A percentile compares a stretch with the other conserved stretches of the same genome.
These are phyloP conservation scores for Microsporum ferrugineum DNA, from an alignment of 2,329 filamentous ascomycete species.

Conservation along the genomic window DNA sequence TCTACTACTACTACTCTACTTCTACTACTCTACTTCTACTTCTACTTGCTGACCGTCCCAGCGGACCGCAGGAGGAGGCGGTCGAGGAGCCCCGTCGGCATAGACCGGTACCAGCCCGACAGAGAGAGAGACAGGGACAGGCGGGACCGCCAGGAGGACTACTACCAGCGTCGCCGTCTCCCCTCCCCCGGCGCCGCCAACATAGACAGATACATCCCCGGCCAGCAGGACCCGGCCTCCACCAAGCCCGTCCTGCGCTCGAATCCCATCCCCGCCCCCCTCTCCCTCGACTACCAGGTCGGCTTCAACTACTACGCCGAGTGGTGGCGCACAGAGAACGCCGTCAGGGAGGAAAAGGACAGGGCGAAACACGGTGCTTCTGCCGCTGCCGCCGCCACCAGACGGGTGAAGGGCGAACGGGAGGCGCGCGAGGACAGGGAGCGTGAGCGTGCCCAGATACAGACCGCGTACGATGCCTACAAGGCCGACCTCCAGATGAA, in stretches of 20 bases:
- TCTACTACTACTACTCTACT: background rate
- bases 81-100: conserved; percentile 50
- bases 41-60: conserved; percentile 4
- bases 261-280: conserved; percentile 51
- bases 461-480: conserved; percentile 53
- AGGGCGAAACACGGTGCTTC: conserved; percentile 45
- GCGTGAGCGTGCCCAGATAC: conserved; percentile 51
- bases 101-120: conserved; percentile 52
- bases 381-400: conserved; percentile 36
- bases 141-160: conserved; percentile 46
- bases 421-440: conserved; percentile 52
- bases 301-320: conserved; percentile 58
- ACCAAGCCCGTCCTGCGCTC: conserved; percentile 41
- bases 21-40: background rate
- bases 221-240: conserved; percentile 37
- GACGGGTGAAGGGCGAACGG: conserved; percentile 50
- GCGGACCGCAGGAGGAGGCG: conserved; percentile 37
- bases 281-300: conserved; percentile 54
- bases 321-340: conserved; percentile 55
- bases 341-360: conserved; percentile 53
- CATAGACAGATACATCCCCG: conserved; percentile 56
- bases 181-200: conserved; percentile 45
- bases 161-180: conserved; percentile 46
- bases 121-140: conserved; percentile 33
- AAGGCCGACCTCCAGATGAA: conserved; percentile 54